Evolutionary conservation across 441 rosid species (phyloP).

Genomic region (Euphorbia schlechtendalii): DNA sequence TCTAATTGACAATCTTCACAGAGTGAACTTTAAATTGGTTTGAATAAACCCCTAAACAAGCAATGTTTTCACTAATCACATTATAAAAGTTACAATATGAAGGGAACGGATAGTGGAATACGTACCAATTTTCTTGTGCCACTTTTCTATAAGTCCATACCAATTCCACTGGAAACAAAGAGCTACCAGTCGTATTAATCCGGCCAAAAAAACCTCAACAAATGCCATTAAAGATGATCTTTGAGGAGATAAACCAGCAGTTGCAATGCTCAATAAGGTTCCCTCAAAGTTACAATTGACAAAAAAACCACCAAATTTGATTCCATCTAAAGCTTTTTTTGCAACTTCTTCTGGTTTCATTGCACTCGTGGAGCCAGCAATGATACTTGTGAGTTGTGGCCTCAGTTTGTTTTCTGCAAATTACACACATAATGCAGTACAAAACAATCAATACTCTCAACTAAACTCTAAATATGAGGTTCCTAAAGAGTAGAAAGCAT

Average conservation of each 20-base stretch:
- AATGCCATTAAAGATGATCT: conserved; percentile 69
- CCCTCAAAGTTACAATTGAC: conserved; percentile 81
- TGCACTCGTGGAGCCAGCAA: conserved; percentile 59
- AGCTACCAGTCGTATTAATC: conserved; percentile 45
- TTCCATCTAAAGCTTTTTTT: conserved; percentile 60
- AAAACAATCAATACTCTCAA: neutral
- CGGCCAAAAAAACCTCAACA: conserved; percentile 53
- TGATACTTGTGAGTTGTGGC: conserved; percentile 58
- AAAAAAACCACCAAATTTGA: conserved; percentile 57
- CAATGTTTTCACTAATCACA: neutral
- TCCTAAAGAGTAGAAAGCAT: neutral
- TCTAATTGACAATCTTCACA: neutral
- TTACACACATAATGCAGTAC: conserved; percentile 1
- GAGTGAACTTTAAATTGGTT: neutral
- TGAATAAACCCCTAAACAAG: neutral
- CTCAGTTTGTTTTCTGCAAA: conserved; percentile 57
- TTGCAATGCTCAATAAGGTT: conserved; percentile 48
- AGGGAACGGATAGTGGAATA: neutral
- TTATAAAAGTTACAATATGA: neutral
- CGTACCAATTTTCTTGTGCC: conserved; percentile 41
- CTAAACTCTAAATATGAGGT: neutral
- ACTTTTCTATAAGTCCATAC: conserved; percentile 59
- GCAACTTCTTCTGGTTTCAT: conserved; percentile 88
- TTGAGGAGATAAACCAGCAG: conserved; percentile 85
- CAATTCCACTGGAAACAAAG: conserved; percentile 80